Evolutionary conservation across 306 rosid species (phyloP), one percentile per base, ranked within the genome.

Genomic region (Cajanus cajan): DNA sequence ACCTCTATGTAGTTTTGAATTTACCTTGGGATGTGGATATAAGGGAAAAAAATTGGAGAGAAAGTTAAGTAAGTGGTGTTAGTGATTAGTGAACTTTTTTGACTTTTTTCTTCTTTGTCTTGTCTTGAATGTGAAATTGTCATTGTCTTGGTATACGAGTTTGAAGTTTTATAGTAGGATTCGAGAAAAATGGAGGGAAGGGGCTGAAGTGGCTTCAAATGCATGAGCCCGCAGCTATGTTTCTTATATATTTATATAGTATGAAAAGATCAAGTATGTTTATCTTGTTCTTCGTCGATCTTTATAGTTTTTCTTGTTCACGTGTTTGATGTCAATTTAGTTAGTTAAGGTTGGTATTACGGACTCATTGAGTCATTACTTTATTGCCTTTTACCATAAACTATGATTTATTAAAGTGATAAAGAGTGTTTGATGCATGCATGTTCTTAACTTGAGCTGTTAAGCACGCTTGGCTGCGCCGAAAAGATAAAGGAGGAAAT

Each of bases 161-260:
- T 78, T 31, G 18, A 76, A 45, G 63, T 15, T 68, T 74, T 68
- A 75, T 47, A 74, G 73, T 47, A 74, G 73, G 34, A 47, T 73
- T 54, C 37, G 8, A 73, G 68, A 33, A 81, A 81, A 68, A 66
- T 68, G 81, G 80, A 34, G 85, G 77, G 77, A 61, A 70, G 81
- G 64, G 57, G 92, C 90, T 91, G 93, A 89, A 84, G 96, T 81
- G 96, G 92, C 93, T 83, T 65, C 81, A 73, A 79, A 67, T 79
- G 71, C 21, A 19, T 69, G 76, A 81, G 96, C 97, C 97, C 97
- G 92, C 97, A 73, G 94, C 94, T 83, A 67, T 81, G 59, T 3
- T 75, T 79, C 9, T 25, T 76, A 54, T 43, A 34, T 64, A 45
- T 22, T 21, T 28, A 24, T 58, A 21, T 18, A 13, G 8, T 25